These are phyloP conservation scores for Noccaea caerulescens DNA, from an alignment of 345 rosid genomes.

Conservation along the genomic window DNA sequence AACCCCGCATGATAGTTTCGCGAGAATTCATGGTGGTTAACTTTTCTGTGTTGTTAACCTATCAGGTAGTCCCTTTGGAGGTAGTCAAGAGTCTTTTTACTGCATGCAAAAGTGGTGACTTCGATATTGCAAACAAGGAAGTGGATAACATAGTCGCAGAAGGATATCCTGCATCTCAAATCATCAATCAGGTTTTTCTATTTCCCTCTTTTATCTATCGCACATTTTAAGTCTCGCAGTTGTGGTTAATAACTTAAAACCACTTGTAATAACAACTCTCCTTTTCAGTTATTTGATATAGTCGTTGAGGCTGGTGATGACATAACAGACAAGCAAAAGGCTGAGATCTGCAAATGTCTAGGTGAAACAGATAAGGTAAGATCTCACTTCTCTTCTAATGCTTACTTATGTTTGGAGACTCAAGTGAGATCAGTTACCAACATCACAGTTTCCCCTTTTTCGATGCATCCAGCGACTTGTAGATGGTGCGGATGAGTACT, in stretches of 20 bases:
- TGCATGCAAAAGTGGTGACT: conserved; percentile 84
- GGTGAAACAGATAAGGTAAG: conserved; percentile 85
- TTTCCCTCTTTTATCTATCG: conserved; percentile 5
- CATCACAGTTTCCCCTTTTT: conserved; percentile 10
- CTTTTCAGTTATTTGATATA: conserved; percentile 70
- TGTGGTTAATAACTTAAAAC: background rate
- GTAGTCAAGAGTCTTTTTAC: conserved; percentile 61
- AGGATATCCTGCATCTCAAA: conserved; percentile 90
- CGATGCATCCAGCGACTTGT: conserved; percentile 69
- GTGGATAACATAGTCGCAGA: conserved; percentile 79
- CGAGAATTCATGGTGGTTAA: conserved; percentile 16
- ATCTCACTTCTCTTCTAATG: background rate
- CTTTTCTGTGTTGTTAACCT: conserved; percentile 16
- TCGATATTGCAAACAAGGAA: conserved; percentile 87
- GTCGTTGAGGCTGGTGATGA: conserved; percentile 68
- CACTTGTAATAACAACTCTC: conserved; percentile 25
- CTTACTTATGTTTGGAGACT: conserved; percentile 1
- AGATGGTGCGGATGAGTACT: conserved; percentile 95
- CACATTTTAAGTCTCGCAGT: background rate
- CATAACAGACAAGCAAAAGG: conserved; percentile 84
- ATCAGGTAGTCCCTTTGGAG: conserved; percentile 76
- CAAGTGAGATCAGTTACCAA: conserved; percentile 2
- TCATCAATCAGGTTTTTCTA: conserved; percentile 70
- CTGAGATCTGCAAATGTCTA: conserved; percentile 78
- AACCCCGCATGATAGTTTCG: conserved; percentile 11